phyloP scores from a whole-genome alignment of 225 moss, liverwort and hornwort species.

The Polytrichum formosum region DNA sequence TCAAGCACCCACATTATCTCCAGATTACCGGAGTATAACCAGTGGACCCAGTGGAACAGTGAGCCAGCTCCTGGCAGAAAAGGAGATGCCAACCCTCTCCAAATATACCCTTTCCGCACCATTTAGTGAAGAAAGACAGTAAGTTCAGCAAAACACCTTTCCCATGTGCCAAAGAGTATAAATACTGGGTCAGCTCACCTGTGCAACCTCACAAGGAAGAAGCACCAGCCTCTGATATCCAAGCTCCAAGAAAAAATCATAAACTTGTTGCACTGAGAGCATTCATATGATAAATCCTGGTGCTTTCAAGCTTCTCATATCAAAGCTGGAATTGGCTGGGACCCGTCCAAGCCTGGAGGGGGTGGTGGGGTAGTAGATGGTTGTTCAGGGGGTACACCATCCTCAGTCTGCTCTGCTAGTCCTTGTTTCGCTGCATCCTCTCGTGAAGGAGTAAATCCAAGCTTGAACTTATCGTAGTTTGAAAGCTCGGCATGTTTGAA shows the following conservation, averaged over 20 bases:
- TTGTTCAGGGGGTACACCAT: conserved; percentile 45
- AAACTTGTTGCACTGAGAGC: not conserved
- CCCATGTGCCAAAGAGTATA: conserved; percentile 1
- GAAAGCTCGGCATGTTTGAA: conserved; percentile 86
- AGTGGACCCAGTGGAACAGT: conserved; percentile 13
- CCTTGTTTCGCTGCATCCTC: conserved; percentile 48
- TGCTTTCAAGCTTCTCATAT: conserved; percentile 13
- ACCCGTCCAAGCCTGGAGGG: conserved; percentile 65
- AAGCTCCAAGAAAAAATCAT: not conserved
- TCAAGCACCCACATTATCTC: not conserved
- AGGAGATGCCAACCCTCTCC: not conserved
- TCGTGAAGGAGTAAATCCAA: conserved; percentile 66
- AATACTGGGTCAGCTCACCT: conserved; percentile 6
- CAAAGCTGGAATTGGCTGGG: conserved; percentile 50
- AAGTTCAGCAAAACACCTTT: conserved; percentile 8
- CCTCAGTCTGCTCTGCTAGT: conserved; percentile 24
- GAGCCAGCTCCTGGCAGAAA: not conserved
- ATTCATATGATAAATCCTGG: not conserved
- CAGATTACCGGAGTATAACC: conserved; percentile 11
- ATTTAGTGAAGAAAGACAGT: not conserved
- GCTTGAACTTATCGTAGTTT: conserved; percentile 91
- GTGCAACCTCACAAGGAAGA: conserved; percentile 11
- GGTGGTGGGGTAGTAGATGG: conserved; percentile 45
- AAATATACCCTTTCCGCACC: not conserved
- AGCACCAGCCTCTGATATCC: not conserved